These are phyloP conservation scores for Linnemannia hyalina DNA, from an alignment of 192 early-diverging fungal species.

Conservation along the genomic window DNA sequence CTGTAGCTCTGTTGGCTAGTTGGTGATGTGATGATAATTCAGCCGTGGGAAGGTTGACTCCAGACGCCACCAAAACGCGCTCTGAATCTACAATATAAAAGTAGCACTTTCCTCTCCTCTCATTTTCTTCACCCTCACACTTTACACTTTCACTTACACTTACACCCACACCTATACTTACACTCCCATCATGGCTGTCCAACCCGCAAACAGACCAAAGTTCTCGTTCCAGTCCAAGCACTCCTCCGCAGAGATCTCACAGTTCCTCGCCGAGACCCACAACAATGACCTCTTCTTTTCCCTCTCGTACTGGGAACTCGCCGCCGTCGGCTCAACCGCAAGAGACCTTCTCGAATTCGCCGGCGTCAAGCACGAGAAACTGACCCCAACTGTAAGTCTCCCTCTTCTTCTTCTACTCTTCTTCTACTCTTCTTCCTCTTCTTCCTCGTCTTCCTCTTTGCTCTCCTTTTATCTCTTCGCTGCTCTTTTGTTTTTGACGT, in stretches of 20 bases:
- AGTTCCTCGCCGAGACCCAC: conserved; percentile 8
- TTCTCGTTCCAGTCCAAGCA: conserved; percentile 6
- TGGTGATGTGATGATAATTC: too few species aligned
- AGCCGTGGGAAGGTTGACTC: background rate
- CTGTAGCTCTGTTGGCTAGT: background rate
- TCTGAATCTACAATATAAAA: background rate
- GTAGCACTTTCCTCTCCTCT: background rate
- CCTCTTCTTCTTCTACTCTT: too few species aligned
- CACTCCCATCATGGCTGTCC: background rate
- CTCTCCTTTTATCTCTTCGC: background rate
- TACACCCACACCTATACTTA: too few species aligned
- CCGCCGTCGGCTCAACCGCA: conserved; percentile 30
- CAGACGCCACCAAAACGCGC: background rate
- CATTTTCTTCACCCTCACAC: background rate
- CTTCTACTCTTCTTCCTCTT: too few species aligned
- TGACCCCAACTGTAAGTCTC: background rate
- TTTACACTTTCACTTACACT: background rate
- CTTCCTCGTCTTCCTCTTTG: too few species aligned
- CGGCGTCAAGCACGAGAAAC: background rate
- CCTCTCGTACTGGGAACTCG: conserved; percentile 33
- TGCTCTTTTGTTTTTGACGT: conserved; percentile 18
- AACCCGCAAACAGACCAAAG: background rate
- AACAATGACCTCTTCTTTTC: conserved; percentile 32
- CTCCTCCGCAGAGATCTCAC: background rate
- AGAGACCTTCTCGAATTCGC: conserved; percentile 27